Percentiles rank a stretch among this genome's conserved stretches.
phyloP scores from a whole-genome alignment of 116 monocot genomes.

The Papilionanthe hybrid region DNA sequence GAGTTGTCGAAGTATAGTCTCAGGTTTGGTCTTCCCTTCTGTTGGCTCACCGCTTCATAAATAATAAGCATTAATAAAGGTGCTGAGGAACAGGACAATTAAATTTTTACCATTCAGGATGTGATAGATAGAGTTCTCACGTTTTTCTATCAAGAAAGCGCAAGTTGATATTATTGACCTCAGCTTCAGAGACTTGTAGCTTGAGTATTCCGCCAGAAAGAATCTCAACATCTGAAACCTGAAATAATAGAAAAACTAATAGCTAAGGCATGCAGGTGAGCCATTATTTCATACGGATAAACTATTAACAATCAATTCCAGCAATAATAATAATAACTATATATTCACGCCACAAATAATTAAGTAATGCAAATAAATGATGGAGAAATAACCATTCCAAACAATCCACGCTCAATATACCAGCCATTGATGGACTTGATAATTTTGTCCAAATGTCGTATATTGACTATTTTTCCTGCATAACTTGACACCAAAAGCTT shows the following conservation, averaged over 20 bases:
- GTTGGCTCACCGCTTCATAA: conserved; percentile 81
- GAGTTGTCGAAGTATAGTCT: conserved; percentile 91
- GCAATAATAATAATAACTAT: not conserved
- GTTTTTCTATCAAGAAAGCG: conserved; percentile 90
- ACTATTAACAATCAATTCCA: not conserved
- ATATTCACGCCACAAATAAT: not conserved
- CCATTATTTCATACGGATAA: not conserved
- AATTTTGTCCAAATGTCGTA: conserved; percentile 75
- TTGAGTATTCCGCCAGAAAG: conserved; percentile 93
- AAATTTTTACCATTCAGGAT: not conserved
- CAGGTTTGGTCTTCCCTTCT: conserved; percentile 78
- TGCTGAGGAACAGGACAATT: not conserved
- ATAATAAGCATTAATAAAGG: conserved; percentile 17
- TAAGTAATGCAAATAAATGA: not conserved
- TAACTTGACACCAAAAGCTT: conserved; percentile 53
- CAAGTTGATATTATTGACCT: conserved; percentile 83
- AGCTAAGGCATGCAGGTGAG: not conserved
- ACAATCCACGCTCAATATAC: conserved; percentile 87
- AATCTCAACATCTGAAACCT: conserved; percentile 89
- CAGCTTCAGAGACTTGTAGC: conserved; percentile 79
- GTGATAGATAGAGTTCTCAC: conserved; percentile 36
- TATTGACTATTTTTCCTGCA: conserved; percentile 98
- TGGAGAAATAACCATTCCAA: conserved; percentile 65
- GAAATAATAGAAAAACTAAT: conserved; percentile 13
- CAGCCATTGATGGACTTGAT: conserved; percentile 86